phyloP scores from a whole-genome alignment of 352 stramenopile species.

The Phytophthora gonapodyides region DNA sequence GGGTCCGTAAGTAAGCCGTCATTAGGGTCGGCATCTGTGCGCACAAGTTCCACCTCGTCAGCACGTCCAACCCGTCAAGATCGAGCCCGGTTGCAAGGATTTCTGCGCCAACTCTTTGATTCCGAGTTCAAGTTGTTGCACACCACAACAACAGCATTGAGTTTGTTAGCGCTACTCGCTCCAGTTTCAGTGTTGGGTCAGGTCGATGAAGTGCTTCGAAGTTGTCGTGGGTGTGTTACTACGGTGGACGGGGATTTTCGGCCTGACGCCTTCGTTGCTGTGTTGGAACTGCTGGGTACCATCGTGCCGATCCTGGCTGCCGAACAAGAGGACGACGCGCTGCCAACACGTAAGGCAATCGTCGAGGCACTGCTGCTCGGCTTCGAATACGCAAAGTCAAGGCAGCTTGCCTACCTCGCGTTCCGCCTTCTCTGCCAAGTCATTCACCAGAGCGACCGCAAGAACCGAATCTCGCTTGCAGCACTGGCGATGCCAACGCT shows the following conservation, averaged over 20 bases:
- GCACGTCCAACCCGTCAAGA: slow-evolving; percentile 34
- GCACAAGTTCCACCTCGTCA: slow-evolving; percentile 11
- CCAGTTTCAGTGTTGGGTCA: slow-evolving; percentile 43
- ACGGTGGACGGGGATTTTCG: slow-evolving; percentile 70
- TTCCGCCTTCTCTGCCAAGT: slow-evolving; percentile 73
- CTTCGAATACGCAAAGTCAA: slow-evolving; percentile 60
- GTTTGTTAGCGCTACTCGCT: slow-evolving; percentile 57
- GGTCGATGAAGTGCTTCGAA: slow-evolving; percentile 44
- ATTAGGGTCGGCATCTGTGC: slow-evolving; percentile 8
- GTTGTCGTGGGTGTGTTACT: slow-evolving; percentile 51
- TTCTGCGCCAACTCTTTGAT: slow-evolving; percentile 58
- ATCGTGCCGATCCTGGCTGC: slow-evolving; percentile 35
- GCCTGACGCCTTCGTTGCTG: slow-evolving; percentile 58
- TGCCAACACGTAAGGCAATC: slow-evolving; percentile 37
- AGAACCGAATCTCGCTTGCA: slow-evolving; percentile 54
- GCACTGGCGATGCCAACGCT: slow-evolving; percentile 54
- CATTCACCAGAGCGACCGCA: slow-evolving; percentile 47
- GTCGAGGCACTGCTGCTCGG: slow-evolving; percentile 60
- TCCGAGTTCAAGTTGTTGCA: slow-evolving; percentile 67
- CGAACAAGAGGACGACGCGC: slow-evolving; percentile 10
- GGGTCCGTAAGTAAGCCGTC: slow-evolving; percentile 38
- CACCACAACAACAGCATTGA: slow-evolving; percentile 59
- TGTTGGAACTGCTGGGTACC: slow-evolving; percentile 73
- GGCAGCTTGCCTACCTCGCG: slow-evolving; percentile 62
- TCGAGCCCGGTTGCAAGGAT: slow-evolving; percentile 37